Conservation (phyloP, 768 basidiomycete genomes). For the Lactarius akahatsu region DNA sequence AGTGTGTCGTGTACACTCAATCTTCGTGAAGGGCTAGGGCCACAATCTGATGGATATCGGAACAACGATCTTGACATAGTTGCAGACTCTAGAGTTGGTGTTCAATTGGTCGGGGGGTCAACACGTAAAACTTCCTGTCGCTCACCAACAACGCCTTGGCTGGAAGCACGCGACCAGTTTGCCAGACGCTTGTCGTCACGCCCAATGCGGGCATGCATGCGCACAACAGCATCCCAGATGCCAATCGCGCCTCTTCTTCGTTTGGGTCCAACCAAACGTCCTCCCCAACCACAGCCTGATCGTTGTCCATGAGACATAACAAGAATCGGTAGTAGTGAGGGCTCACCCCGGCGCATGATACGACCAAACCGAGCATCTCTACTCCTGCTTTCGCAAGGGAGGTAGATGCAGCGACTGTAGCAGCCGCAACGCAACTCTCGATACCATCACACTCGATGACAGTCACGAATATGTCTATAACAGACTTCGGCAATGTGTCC, state of each 20-base stretch:
- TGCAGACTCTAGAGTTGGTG: constrained; percentile 56
- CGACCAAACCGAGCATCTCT: constrained; percentile 85
- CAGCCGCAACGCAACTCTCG: constrained; percentile 86
- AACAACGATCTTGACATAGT: constrained; percentile 65
- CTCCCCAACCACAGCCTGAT: constrained; percentile 54
- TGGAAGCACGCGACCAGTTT: constrained; percentile 65
- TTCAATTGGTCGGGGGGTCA: background rate
- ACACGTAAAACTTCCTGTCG: constrained; percentile 16
- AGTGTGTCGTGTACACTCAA: constrained; percentile 12
- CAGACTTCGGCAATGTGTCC: constrained; percentile 90
- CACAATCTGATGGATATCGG: constrained; percentile 72
- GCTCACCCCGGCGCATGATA: constrained; percentile 77
- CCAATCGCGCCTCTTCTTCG: constrained; percentile 56
- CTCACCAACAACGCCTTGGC: constrained; percentile 58
- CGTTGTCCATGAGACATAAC: constrained; percentile 20
- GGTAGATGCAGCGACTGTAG: constrained; percentile 81
- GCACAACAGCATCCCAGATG: constrained; percentile 69
- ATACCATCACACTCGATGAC: constrained; percentile 91
- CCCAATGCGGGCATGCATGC: constrained; percentile 88
- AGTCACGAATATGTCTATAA: constrained; percentile 87
- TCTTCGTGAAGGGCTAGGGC: constrained; percentile 63
- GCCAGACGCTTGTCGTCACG: constrained; percentile 82
- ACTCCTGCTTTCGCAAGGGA: constrained; percentile 93
- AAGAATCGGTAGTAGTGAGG: constrained; percentile 7
- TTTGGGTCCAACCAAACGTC: constrained; percentile 82